phyloP scores from a whole-genome alignment of 225 moss, liverwort and hornwort genomes.

The Rhytidiadelphus loreus region DNA sequence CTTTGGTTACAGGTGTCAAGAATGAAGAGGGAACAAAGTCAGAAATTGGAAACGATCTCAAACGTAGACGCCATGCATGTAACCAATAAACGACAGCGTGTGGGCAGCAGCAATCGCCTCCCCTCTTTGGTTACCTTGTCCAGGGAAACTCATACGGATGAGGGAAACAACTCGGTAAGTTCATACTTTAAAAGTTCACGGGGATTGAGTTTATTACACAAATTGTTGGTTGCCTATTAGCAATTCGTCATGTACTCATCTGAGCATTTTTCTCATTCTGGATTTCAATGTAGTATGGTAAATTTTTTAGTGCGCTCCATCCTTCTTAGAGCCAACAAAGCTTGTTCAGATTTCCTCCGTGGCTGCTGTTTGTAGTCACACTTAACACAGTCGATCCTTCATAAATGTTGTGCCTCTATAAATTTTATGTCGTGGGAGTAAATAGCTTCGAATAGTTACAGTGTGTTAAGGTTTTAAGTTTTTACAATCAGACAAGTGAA shows the following conservation, averaged over 20 bases:
- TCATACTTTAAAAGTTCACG: background rate
- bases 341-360: background rate
- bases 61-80: conserved; percentile 1
- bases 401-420: background rate
- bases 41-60: conserved; percentile 2
- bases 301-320: background rate
- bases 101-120: conserved; percentile 14
- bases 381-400: background rate
- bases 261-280: background rate
- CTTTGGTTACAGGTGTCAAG: conserved; percentile 2
- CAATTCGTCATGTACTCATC: background rate
- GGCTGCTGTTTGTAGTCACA: background rate
- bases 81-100: conserved; percentile 37
- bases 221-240: background rate
- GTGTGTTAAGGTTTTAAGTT: background rate
- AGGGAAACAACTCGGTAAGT: conserved; percentile 13
- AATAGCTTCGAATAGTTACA: background rate
- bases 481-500: background rate
- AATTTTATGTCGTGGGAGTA: background rate
- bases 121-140: background rate
- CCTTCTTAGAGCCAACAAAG: background rate
- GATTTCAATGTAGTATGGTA: background rate
- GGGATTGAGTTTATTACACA: background rate
- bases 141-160: background rate
- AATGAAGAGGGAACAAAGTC: conserved; percentile 27